Evolutionary conservation across 495 filamentous ascomycete species (phyloP).

Genomic region (Aspergillus saccharolyticus): DNA sequence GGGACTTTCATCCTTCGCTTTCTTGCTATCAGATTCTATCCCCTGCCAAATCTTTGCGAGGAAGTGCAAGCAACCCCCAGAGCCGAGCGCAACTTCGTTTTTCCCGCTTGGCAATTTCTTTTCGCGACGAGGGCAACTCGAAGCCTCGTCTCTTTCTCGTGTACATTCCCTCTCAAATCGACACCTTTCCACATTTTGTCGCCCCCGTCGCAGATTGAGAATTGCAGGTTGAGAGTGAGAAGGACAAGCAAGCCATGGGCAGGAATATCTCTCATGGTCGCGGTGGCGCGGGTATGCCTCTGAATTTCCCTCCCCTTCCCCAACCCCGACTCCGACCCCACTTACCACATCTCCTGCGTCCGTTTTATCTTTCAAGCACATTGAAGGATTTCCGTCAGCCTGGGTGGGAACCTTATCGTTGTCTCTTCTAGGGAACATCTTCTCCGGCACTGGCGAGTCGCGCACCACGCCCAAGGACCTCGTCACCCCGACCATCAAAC

Average conservation of each 20-base stretch:
- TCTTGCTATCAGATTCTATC: too few relatives aligned
- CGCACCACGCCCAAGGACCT: slow-evolving; percentile 55
- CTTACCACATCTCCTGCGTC: slow-evolving; percentile 8
- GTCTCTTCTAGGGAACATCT: slow-evolving; percentile 61
- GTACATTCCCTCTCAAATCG: too few relatives aligned
- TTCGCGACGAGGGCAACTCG: neutral
- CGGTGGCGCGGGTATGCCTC: slow-evolving; percentile 47
- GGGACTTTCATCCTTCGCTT: too few relatives aligned
- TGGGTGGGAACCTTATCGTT: too few relatives aligned
- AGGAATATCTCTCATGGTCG: slow-evolving; percentile 48
- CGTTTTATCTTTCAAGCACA: neutral
- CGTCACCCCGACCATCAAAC: slow-evolving; percentile 78
- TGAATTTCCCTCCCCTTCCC: neutral
- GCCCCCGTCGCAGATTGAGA: too few relatives aligned
- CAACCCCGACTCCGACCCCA: slow-evolving; percentile 28
- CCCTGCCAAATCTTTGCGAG: too few relatives aligned
- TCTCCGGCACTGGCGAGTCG: slow-evolving; percentile 51
- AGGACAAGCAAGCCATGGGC: slow-evolving; percentile 3
- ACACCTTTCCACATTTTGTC: too few relatives aligned
- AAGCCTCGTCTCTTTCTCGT: neutral
- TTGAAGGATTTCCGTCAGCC: too few relatives aligned
- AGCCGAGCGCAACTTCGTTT: neutral
- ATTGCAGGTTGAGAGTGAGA: too few relatives aligned
- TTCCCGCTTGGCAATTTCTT: neutral
- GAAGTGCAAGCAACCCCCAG: too few relatives aligned